Base-by-base conservation (phyloP, 441 rosid genomes). In the Geranium incanum region DNA sequence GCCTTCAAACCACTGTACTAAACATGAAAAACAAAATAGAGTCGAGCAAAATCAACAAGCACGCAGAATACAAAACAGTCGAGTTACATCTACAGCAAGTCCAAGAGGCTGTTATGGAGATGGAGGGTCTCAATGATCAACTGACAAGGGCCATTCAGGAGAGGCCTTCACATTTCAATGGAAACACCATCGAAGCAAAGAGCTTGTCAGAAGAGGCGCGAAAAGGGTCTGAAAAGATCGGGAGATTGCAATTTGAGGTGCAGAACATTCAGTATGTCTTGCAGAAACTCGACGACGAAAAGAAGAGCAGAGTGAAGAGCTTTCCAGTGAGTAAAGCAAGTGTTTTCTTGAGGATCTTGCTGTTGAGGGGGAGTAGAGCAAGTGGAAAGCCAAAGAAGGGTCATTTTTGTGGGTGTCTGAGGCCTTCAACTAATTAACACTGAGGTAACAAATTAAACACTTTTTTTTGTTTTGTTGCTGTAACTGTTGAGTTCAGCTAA, bases 281-380 rank as follows among this genome's bases (percentile, higher is more conserved):
- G 76, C 78, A 88, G 68, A 88, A 89, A 84, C 87, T 89, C 70
- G 93, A 92, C 80, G 96, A 86, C 5, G 94, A 85, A 77, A 84
- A 74, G 78, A 86, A 89, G 59, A 78, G 72, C 78, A 85, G 77
- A 73, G 84, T 78, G 69, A 88, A 78, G 68, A 75, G 63, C 73
- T 81, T 88, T 78, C 79, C 85, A 0, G 90, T 79, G 71, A 83
- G 84, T 73, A 84, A 80, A 72, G 84, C 93, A 0, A 91, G 89
- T 65, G 75, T 86, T 68, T 72, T 88, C 57, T 73, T 91, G 82
- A 88, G 87, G 85, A 91, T 88, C 68, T 86, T 92, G 68, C 85
- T 95, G 71, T 74, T 82, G 79, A 83, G 71, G 1, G 86, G 94
- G 13, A 78, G 89, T 48, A 84, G 81, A 16, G 81, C 82, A 6